Evolutionary conservation across 2,329 filamentous ascomycete species (phyloP).

Genomic region (Aspergillus japonicus): DNA sequence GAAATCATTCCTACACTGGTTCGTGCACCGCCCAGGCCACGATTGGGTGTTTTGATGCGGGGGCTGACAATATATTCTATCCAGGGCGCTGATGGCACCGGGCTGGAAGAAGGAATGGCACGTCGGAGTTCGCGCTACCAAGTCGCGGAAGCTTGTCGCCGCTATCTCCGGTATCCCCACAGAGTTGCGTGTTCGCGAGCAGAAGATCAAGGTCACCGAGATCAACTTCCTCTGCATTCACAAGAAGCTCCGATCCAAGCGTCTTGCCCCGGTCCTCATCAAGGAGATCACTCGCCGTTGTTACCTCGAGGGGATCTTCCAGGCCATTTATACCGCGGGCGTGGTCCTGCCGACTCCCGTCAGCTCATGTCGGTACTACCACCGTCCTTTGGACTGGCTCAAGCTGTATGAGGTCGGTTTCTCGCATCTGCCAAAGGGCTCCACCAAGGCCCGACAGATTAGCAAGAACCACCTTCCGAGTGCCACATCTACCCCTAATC

Average conservation of each 20-base stretch:
- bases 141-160: conserved; percentile 83
- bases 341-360: conserved; percentile 88
- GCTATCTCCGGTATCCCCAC: conserved; percentile 95
- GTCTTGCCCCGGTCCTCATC: conserved; percentile 89
- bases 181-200: conserved; percentile 74
- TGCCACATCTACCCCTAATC: conserved; percentile 67
- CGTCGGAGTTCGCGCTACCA: conserved; percentile 81
- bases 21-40: conserved; percentile 18
- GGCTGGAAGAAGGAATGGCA: conserved; percentile 96
- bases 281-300: conserved; percentile 95
- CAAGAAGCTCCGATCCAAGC: conserved; percentile 93
- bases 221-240: conserved; percentile 99
- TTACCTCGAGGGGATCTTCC: conserved; percentile 82
- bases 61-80: neutral
- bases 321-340: conserved; percentile 94
- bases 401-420: conserved; percentile 95
- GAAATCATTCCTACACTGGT: conserved; percentile 84
- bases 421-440: conserved; percentile 78
- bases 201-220: conserved; percentile 75
- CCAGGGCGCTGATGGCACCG: conserved; percentile 86
- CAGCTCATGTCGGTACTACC: conserved; percentile 92
- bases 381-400: conserved; percentile 90
- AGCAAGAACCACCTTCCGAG: conserved; percentile 81
- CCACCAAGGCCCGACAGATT: conserved; percentile 82
- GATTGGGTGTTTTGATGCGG: neutral